Percentiles rank a stretch among this genome's conserved stretches.
phyloP scores from a whole-genome alignment of 1,284 basidiomycete genomes.

The Fomitopsis betulina region DNA sequence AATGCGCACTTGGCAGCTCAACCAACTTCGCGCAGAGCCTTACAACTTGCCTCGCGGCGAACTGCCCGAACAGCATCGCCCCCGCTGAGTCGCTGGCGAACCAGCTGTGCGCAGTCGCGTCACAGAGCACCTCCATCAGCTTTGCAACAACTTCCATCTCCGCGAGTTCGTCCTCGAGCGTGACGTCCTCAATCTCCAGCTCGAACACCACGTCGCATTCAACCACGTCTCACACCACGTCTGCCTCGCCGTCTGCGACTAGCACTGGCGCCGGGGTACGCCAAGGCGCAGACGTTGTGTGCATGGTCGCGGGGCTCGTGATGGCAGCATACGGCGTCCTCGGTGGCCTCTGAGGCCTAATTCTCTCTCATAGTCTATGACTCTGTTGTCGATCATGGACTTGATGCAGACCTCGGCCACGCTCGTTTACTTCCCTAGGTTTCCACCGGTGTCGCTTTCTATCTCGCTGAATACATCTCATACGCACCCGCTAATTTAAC shows the following conservation, averaged over 20 bases:
- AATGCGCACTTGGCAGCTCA: background rate
- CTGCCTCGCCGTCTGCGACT: background rate
- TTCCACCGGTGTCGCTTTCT: too few species aligned
- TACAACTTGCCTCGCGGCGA: constrained; percentile 14
- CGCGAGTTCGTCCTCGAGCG: constrained; percentile 9
- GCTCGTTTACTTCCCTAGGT: too few species aligned
- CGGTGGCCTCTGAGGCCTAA: background rate
- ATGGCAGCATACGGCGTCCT: background rate
- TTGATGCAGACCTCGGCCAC: too few species aligned
- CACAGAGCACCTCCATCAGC: constrained; percentile 22
- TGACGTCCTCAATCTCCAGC: background rate
- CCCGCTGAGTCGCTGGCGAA: constrained; percentile 22
- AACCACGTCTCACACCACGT: background rate
- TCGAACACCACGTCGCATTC: background rate
- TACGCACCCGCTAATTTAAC: too few species aligned
- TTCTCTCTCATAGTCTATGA: background rate
- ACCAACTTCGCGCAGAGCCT: constrained; percentile 10
- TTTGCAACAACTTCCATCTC: constrained; percentile 16
- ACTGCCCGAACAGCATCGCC: constrained; percentile 18
- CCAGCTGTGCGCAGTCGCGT: constrained; percentile 24
- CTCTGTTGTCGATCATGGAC: too few species aligned
- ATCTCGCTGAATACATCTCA: too few species aligned
- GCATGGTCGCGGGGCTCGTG: background rate
- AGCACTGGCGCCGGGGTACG: background rate
- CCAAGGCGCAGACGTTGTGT: background rate